Base-by-base conservation (phyloP, 495 filamentous ascomycete species). In the Hyaloscypha finlandica region DNA sequence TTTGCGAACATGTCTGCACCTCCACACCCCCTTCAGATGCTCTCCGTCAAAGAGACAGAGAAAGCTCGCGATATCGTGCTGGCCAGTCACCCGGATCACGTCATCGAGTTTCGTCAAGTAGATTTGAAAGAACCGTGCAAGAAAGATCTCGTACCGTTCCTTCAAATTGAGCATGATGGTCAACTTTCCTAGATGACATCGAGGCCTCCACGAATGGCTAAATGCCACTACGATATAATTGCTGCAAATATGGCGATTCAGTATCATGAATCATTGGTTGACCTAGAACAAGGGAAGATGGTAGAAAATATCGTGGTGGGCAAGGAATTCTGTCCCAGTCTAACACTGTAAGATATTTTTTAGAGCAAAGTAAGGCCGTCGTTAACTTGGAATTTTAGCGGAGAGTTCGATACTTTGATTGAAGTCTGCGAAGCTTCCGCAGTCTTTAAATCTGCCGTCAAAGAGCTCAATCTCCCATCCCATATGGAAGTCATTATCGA, bases 151-250 rank as follows among this genome's bases (percentile, higher is more conserved):
- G 32, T 51, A 30, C 56, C 61, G 6, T 71, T 58, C 54, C 69
- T 71, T 29, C 65, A 70, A 20, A 9, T 53, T 9, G 68, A 70
- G 29, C n/a, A 56, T 20, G 35, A 33, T 20, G 68, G 65, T 25
- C 19, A 16, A 29, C 20, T 66, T 0, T 22, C 4, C 33, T 1
- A 25, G 1, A 35, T 56, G 4, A 48, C 45, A 5, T 53, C 68
- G 3, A 25, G 65, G n/a, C 88, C 87, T 12, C 77, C 82, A 11
- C 77, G 83, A 53, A 81, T 86, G 30, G 78, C 88, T 55, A 76
- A 82, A 56, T 83, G 86, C 25, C 77, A 88, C 59, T 90, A 90
- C 75, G 89, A 91, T 77, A 81, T 86, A 57, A 84, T 91, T 67
- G 81, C 81, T 5, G 65, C 76, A 37, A 84, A 89, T 65, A 82